Conservation (phyloP, 148 eudicot genomes). For the Nepenthes gracilis region DNA sequence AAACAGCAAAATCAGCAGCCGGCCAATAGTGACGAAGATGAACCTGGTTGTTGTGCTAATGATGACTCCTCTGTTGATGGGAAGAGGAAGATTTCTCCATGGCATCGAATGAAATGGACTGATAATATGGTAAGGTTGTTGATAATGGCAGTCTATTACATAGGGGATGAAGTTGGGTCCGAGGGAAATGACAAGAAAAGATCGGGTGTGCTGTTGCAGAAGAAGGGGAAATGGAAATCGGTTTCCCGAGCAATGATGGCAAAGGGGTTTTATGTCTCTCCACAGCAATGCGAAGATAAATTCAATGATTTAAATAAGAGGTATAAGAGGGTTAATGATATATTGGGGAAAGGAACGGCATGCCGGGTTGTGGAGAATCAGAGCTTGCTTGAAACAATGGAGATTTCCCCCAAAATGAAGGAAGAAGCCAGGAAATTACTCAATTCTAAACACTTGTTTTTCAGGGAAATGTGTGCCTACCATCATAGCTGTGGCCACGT, state of each 20-base stretch:
- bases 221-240: constrained; percentile 98
- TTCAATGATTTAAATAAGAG: constrained; percentile 91
- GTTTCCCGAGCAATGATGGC: constrained; percentile 92
- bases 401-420: constrained; percentile 50
- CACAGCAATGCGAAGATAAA: constrained; percentile 96
- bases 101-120: constrained; percentile 99
- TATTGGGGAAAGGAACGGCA: constrained; percentile 74
- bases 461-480: constrained; percentile 95
- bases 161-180: constrained; percentile 59
- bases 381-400: constrained; percentile 68
- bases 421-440: constrained; percentile 77
- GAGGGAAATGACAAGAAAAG: constrained; percentile 41
- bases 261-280: constrained; percentile 82
- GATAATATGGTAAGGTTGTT: constrained; percentile 74
- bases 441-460: constrained; percentile 88
- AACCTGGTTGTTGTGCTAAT: constrained; percentile 25
- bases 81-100: constrained; percentile 60
- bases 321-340: constrained; percentile 91
- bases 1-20: constrained; percentile 15
- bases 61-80: constrained; percentile 36
- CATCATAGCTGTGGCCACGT: constrained; percentile 65
- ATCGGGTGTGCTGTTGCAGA: constrained; percentile 45
- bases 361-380: constrained; percentile 86
- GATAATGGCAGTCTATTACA: constrained; percentile 80
- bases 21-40: constrained; percentile 66